Evolutionary conservation across 164 flowering plant genomes (phyloP).

Genomic region (Dillenia turbinata): DNA sequence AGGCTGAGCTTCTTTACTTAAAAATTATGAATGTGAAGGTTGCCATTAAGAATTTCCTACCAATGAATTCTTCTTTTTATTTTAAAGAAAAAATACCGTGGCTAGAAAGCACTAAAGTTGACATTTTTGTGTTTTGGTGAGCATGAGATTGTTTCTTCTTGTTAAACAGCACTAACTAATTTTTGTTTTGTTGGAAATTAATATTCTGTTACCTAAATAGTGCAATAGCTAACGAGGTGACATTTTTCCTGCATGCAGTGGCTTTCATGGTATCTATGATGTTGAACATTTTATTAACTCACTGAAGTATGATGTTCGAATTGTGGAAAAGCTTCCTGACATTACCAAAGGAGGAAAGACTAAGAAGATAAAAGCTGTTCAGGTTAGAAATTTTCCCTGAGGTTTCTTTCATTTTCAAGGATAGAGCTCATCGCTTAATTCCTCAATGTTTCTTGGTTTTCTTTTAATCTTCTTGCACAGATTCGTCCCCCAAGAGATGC

Average conservation of each 20-base stretch:
- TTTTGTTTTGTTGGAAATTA: too few species aligned
- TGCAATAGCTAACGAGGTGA: too few species aligned
- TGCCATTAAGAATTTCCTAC: too few species aligned
- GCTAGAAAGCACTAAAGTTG: too few species aligned
- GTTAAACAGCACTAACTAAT: too few species aligned
- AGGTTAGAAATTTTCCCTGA: constrained; percentile 39
- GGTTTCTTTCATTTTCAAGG: constrained; percentile 1
- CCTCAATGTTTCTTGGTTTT: background rate
- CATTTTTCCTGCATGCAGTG: constrained; percentile 40
- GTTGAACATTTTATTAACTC: constrained; percentile 86
- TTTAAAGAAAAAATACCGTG: too few species aligned
- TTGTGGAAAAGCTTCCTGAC: constrained; percentile 86
- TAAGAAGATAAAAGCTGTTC: constrained; percentile 79
- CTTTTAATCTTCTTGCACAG: constrained; percentile 27
- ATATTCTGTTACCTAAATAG: too few species aligned
- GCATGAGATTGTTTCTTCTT: too few species aligned
- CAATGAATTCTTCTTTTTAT: too few species aligned
- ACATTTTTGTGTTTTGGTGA: too few species aligned
- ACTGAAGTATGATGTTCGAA: constrained; percentile 69
- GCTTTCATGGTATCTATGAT: constrained; percentile 90
- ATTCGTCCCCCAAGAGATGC: constrained; percentile 96
- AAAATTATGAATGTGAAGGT: too few species aligned
- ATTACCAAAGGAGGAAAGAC: constrained; percentile 64
- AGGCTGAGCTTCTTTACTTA: too few species aligned
- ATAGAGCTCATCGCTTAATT: background rate